Conservation (phyloP, 306 rosid species). For the Echinosophora koreensis region DNA sequence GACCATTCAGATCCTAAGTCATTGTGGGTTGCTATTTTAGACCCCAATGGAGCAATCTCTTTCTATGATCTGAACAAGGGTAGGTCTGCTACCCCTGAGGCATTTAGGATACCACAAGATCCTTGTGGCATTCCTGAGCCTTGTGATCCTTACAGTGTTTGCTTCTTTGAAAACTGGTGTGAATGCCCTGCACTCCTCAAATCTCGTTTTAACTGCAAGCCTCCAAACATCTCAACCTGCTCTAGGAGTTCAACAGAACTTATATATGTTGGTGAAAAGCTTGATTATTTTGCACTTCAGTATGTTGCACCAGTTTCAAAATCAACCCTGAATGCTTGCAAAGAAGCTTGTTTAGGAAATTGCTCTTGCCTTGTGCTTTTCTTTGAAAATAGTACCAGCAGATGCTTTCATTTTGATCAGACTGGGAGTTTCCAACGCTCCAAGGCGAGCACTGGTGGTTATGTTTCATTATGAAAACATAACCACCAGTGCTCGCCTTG, state of each 20-base stretch:
- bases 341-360: constrained; percentile 64
- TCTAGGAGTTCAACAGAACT: constrained; percentile 58
- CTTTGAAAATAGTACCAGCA: constrained; percentile 75
- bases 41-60: constrained; percentile 68
- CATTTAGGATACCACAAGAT: constrained; percentile 64
- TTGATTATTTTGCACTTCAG: constrained; percentile 76
- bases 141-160: constrained; percentile 74
- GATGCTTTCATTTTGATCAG: constrained; percentile 71
- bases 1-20: constrained; percentile 50
- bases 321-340: constrained; percentile 64
- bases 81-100: constrained; percentile 53
- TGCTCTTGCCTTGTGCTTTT: constrained; percentile 88
- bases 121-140: constrained; percentile 81
- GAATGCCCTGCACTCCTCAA: constrained; percentile 82
- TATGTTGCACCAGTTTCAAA: constrained; percentile 69
- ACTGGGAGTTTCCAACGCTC: constrained; percentile 76
- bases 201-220: constrained; percentile 65
- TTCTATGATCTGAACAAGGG: constrained; percentile 68
- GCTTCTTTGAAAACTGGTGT: constrained; percentile 68
- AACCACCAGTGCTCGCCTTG: constrained; percentile 52
- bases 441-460: constrained; percentile 52
- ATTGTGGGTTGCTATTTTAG: constrained; percentile 78
- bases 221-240: constrained; percentile 70
- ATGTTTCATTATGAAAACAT: constrained; percentile 70
- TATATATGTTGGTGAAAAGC: constrained; percentile 63